phyloP scores from a whole-genome alignment of 805 yeast genomes.

The Sungouiozyma ichnusensis region DNA sequence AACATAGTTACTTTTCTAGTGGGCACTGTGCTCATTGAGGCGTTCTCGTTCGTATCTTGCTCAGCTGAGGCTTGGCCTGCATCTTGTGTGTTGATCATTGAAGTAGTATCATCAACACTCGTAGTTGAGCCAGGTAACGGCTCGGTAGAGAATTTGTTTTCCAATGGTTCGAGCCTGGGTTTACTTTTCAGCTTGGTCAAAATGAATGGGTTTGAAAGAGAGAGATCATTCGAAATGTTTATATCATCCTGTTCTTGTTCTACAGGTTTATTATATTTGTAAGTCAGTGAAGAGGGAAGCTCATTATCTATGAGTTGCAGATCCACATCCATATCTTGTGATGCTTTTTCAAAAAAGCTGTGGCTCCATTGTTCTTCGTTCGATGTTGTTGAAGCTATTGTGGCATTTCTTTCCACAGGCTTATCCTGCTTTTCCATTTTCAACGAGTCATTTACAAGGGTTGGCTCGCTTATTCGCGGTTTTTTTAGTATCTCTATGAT shows the following conservation, averaged over 20 bases:
- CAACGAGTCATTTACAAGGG: no score
- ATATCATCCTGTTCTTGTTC: constrained; percentile 12
- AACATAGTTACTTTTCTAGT: not conserved
- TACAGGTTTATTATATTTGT: constrained; percentile 4
- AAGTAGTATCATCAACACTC: not conserved
- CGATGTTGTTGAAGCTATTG: constrained; percentile 9
- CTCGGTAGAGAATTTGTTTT: no score
- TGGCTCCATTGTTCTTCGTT: constrained; percentile 11
- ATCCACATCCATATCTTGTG: not conserved
- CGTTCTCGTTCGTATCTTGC: no score
- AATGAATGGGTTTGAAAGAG: constrained; percentile 18
- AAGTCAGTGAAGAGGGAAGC: constrained; percentile 9
- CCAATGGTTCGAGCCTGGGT: not conserved
- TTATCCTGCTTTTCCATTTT: not conserved
- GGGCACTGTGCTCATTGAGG: no score
- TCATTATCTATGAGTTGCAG: not conserved
- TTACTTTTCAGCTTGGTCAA: constrained; percentile 8
- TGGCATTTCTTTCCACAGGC: constrained; percentile 2
- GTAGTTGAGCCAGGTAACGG: not conserved
- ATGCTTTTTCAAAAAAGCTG: constrained; percentile 3
- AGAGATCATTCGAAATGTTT: constrained; percentile 9
- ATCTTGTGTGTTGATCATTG: not conserved
- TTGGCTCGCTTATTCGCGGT: not conserved
- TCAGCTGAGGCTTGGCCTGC: no score
- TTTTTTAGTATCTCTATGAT: not conserved